phyloP scores from a whole-genome alignment of 177 flowering plant species.

The Vitis hybrid region DNA sequence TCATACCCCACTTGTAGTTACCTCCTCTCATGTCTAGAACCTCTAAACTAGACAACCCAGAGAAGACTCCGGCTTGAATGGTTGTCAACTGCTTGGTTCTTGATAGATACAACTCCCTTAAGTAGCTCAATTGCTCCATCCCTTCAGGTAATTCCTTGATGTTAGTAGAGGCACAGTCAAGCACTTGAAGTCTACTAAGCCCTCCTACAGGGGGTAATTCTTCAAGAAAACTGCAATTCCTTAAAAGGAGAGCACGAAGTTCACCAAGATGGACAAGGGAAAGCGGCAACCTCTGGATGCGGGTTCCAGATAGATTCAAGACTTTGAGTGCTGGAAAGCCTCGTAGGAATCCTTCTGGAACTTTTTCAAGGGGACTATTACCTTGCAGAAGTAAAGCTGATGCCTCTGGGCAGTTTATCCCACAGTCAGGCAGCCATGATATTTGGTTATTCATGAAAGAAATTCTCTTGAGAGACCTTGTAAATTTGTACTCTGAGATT shows the following conservation, averaged over 20 bases:
- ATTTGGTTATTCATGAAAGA: slow-evolving; percentile 17
- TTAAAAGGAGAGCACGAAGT: slow-evolving; percentile 21
- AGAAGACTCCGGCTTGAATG: slow-evolving; percentile 8
- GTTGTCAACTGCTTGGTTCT: slow-evolving; percentile 7
- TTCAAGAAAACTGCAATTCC: slow-evolving; percentile 16
- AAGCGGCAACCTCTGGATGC: slow-evolving; percentile 16
- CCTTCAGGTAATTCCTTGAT: slow-evolving; percentile 17
- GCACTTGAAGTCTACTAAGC: slow-evolving; percentile 15
- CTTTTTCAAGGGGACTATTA: slow-evolving; percentile 10
- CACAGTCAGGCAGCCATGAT: background rate
- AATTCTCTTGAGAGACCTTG: background rate
- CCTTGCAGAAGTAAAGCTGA: slow-evolving; percentile 24
- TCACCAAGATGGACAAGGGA: slow-evolving; percentile 15
- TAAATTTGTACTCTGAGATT: background rate
- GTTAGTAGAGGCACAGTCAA: slow-evolving; percentile 21
- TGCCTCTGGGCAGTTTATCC: slow-evolving; percentile 15
- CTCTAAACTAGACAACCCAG: slow-evolving; percentile 19
- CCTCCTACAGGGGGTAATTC: slow-evolving; percentile 17
- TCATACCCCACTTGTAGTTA: slow-evolving; percentile 15
- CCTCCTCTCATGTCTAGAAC: slow-evolving; percentile 18
- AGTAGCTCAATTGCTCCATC: slow-evolving; percentile 11
- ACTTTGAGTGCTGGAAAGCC: slow-evolving; percentile 12
- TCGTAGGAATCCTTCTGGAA: slow-evolving; percentile 18
- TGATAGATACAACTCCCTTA: slow-evolving; percentile 15
- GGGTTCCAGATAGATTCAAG: slow-evolving; percentile 16